These are phyloP conservation scores for Boletus huronensis DNA, from an alignment of 768 basidiomycete species.

Conservation along the genomic window DNA sequence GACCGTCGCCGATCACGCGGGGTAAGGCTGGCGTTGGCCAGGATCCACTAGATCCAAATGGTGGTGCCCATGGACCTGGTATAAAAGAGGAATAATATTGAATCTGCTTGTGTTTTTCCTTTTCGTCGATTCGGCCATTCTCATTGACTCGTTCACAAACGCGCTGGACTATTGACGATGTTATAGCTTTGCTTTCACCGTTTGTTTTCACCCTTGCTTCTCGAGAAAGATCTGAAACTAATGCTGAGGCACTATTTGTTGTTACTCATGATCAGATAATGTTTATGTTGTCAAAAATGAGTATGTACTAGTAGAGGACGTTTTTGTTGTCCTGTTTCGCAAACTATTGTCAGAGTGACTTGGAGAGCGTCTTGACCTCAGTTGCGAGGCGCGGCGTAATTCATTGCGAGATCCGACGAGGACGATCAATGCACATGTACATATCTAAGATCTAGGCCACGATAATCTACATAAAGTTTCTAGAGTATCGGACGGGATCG, in stretches of 20 bases:
- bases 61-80: conserved; percentile 16
- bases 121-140: neutral
- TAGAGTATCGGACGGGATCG: neutral
- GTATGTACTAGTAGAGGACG: conserved; percentile 12
- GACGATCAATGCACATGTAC: neutral
- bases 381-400: too few species aligned
- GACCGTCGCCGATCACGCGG: conserved; percentile 20
- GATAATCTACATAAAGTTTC: neutral
- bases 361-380: neutral
- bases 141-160: neutral
- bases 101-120: neutral
- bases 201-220: neutral
- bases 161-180: neutral
- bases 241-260: conserved; percentile 2
- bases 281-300: conserved; percentile 6
- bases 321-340: neutral
- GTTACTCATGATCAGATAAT: neutral
- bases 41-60: conserved; percentile 14
- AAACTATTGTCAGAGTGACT: neutral
- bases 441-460: neutral
- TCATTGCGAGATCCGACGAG: neutral
- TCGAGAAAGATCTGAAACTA: conserved; percentile 2
- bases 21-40: conserved; percentile 15
- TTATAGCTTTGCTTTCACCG: neutral
- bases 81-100: conserved; percentile 28